Evolutionary conservation across 352 stramenopile species (phyloP).

Genomic region (Phytopythium sindhum): DNA sequence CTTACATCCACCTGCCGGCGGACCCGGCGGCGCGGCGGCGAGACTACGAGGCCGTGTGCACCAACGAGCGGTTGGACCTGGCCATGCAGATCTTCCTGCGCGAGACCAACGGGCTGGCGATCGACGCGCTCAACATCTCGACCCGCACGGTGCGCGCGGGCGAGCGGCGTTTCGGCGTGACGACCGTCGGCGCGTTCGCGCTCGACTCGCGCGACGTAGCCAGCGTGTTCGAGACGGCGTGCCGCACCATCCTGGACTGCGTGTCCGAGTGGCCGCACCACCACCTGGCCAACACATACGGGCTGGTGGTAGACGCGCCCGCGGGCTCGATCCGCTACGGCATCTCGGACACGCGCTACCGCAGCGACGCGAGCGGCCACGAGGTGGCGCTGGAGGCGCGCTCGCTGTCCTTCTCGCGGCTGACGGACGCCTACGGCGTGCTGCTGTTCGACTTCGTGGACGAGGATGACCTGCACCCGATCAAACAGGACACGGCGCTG

Average conservation of each 20-base stretch:
- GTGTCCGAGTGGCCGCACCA: constrained; percentile 26
- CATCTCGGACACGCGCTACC: constrained; percentile 17
- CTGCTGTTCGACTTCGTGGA: constrained; percentile 36
- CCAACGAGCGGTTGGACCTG: constrained; percentile 22
- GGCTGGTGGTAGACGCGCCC: constrained; percentile 13
- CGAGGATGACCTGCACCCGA: constrained; percentile 23
- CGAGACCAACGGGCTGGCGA: constrained; percentile 16
- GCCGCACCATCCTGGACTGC: constrained; percentile 22
- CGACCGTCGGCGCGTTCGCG: constrained; percentile 23
- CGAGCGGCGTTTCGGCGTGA: constrained; percentile 22
- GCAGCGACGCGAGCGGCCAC: constrained; percentile 19
- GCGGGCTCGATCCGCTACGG: constrained; percentile 26
- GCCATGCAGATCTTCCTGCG: constrained; percentile 23
- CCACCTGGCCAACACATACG: constrained; percentile 16
- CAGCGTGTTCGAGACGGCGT: constrained; percentile 19
- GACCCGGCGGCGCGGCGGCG: constrained; percentile 13
- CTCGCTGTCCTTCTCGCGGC: constrained; percentile 24
- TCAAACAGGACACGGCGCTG: constrained; percentile 12
- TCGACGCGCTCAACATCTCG: constrained; percentile 14
- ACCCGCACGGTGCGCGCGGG: constrained; percentile 22
- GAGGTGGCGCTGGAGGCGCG: constrained; percentile 21
- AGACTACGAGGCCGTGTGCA: constrained; percentile 21
- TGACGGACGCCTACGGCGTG: constrained; percentile 19
- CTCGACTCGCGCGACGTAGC: constrained; percentile 23
- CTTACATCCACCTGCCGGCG: constrained; percentile 18